Base-by-base conservation (phyloP, 305 asterid genomes). In the Caryopteris hybrid region DNA sequence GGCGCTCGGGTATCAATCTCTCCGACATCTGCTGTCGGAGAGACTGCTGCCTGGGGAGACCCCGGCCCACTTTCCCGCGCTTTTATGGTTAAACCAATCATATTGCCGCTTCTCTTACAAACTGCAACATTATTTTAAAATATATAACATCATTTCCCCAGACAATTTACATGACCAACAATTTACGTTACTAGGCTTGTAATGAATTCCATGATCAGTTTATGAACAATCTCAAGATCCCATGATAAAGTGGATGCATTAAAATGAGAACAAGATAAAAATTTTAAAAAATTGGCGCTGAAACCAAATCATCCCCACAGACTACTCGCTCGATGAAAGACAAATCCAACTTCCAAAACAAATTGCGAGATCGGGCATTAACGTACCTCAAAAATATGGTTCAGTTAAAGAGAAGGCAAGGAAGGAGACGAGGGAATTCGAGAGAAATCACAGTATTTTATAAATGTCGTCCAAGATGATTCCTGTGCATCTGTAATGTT, bases 1-100 rank as follows among this genome's bases (percentile, higher is more conserved):
- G 95, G 98, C 0, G 94, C 87, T 6, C 89, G 75, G 33, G 94
- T 86, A 42, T 94, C 99, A 20, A 91, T 81, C 75, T 91, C 98
- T 14, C 84, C 96, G 1, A 82, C 76, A 8, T 86, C 96, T 7
- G 83, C 20, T 68, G 80, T 75, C 0, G 93, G 90, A 62, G 96
- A 88, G 54, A 61, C 52, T n/a, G 71, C 29, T 27, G 73, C 58
- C 60, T 46, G 41, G 31, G 83, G 86, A 45, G 85, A 78, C 46
- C 61, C 85, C 0, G 83, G 21, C 39, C 76, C 79, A 11, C 34
- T 68, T 31, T 72, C 80, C 71, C 74, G 75, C 14, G 85, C 79
- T 75, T 81, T 70, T 45, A 85, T 69, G 17, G 73, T 71, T 55
- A 84, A 75, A 22, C 82, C 79, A 42, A 74, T 77, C 98, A 92